Evolutionary conservation across 306 rosid species (phyloP), one percentile per base, ranked within the genome.

Genomic region (Oxytropis ochrocephala): DNA sequence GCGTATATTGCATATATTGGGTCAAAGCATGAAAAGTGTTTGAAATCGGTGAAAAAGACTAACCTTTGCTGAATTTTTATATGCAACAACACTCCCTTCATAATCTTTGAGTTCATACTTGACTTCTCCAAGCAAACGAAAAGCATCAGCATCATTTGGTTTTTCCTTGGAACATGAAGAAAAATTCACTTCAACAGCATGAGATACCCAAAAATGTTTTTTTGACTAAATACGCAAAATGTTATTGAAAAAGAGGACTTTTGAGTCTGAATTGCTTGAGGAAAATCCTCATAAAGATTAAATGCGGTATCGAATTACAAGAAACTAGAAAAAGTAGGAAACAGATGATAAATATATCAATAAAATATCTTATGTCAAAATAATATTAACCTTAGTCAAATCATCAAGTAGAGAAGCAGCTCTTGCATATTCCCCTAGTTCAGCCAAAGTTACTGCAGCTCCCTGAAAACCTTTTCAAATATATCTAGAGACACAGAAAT

Each of bases 81-180:
- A 93, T 27, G 98, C 97, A 70, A 83, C 77, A 66, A 86, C 75
- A 76, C 98, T 93, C 83, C 89, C 97, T 39, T 80, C 89, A 75
- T 82, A 93, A 69, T 93, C 98, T 69, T 84, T 90, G 64, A 88
- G 87, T 35, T 84, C 86, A 62, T 82, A 88, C 79, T 86, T 88
- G 21, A 90, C 91, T 73, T 90, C 98, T 61, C 97, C 98, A 75
- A 93, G 98, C 88, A 93, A 85, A 75, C 89, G 97, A 33, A 82
- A 90, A 78, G 87, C 87, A 59, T 90, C 93, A 36, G 94, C 88
- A 70, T 93, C 96, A 74, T 60, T 81, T 55, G 89, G 84, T 79
- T 82, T 90, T 83, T 75, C 96, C 97, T 93, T 57, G 32, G 60
- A 50, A 59, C 63, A 64, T 58, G 18, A 49, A 75, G 64, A 41